Evolutionary conservation across 768 basidiomycete species (phyloP), one percentile per base, ranked within the genome.

Genomic region (Boletus subparvulus): DNA sequence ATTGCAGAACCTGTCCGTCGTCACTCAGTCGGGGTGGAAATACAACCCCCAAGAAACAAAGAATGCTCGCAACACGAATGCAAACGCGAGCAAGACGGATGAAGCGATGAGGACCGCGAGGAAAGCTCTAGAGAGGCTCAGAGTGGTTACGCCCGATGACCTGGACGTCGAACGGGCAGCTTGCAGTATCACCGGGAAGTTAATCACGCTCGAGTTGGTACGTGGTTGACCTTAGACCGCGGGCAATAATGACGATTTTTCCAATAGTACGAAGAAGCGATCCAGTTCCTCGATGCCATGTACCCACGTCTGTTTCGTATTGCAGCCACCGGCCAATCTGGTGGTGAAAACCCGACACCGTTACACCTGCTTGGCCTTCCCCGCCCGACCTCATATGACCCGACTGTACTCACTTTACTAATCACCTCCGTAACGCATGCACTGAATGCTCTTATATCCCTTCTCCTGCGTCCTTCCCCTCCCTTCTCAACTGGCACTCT

Each of bases 91-190:
- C n/a, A 76, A 67, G 37, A 63, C 71, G 24, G 65, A 76, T 16
- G 73, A 75, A 8, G 67, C 73, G 10, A 62, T 53, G 17, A 54
- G 33, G 33, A 37, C 77, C 17, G 82, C 81, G 0, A 66, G 74
- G 16, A 75, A 74, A 49, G 77, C 81, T 50, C 67, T 92, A 9
- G 56, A 55, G 1, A 61, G 69, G 3, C 72, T 92, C 42, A 74
- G 90, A 48, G 65, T 64, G 33, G 50, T 81, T 19, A 73, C 70
- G 44, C 73, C 79, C 0, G 75, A 73, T 3, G 80, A 81, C 60
- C 16, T 88, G 10, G 86, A 92, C 60, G 78, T 91, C 6, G 92
- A 93, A 71, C 78, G 86, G 37, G 89, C 88, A 3, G 90, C 87
- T 1, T 78, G 79, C 48, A 85, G 85, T 55, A 72, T 92, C 6